Evolutionary conservation across 148 eudicot genomes (phyloP), one percentile per base, ranked within the genome.

Genomic region (Fagopyrum homotropicum): DNA sequence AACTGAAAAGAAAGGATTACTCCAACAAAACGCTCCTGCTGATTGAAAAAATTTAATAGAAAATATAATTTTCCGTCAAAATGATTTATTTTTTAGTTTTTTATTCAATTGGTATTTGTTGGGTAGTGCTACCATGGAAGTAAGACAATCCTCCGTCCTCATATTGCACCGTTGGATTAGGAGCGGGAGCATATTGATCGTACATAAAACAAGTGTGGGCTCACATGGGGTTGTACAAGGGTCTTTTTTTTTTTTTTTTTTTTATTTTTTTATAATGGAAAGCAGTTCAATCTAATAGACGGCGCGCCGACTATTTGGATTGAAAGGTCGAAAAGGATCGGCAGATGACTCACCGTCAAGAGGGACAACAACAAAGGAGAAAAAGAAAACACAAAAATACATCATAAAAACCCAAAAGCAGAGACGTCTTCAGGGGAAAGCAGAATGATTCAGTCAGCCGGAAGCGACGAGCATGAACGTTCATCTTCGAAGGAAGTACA

Each of bases 1-100:
- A 49, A 49, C 54, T 17, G 74, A 72, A 71, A 40, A 47, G 71
- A 66, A 66, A 66, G 71, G 70, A 64, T 64, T 64, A 64, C 46
- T 64, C 70, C 70, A 64, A 64, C 45, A 64, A 64, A 30, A 63
- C 69, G 69, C 69, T 40, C 45, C 46, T 12, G 10, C 46, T 64
- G 30, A 64, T 64, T 64, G 30, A 64, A 64, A 49, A 49, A 43
- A 68, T 69, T 43, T 6, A 43, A 43, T 40, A 5, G 7, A 68
- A 40, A 12, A 40, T 9, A 17, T 43, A 14, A 43, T 44, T 44
- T 43, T 2, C 68, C 10, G 55, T 29, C 35, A 45, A 26, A 46
- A 45, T n/a, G 12, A 71, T 15, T 10, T 45, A 47, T 47, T 72
- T 47, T 66, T 14, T 8, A 5, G n/a, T 15, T 40, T 40, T 2